phyloP scores from a whole-genome alignment of 768 basidiomycete species.

The Kwoniella bestiolae region DNA sequence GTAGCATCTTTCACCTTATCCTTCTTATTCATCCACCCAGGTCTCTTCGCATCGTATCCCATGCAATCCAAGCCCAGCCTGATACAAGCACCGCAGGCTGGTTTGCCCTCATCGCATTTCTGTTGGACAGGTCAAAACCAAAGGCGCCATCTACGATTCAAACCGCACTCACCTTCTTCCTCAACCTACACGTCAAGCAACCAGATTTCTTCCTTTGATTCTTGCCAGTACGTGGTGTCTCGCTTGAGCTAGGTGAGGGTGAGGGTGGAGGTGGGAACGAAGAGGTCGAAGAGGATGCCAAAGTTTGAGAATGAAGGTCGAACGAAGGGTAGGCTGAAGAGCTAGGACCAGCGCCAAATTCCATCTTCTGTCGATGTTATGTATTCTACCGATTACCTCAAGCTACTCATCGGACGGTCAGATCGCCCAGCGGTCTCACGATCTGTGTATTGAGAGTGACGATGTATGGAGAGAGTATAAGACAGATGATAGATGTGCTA shows the following conservation, averaged over 20 bases:
- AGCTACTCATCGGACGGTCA: too few species aligned
- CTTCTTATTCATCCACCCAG: slow-evolving; percentile 55
- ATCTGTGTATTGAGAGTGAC: too few species aligned
- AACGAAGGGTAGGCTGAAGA: neutral
- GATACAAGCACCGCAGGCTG: slow-evolving; percentile 21
- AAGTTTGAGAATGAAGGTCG: neutral
- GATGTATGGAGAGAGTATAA: too few species aligned
- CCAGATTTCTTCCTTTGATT: slow-evolving; percentile 3
- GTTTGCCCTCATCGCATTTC: slow-evolving; percentile 32
- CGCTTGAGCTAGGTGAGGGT: slow-evolving; percentile 2
- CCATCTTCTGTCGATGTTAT: too few species aligned
- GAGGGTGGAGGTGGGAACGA: neutral
- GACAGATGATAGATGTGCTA: too few species aligned
- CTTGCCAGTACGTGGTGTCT: neutral
- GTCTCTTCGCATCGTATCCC: slow-evolving; percentile 30
- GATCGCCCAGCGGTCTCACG: too few species aligned
- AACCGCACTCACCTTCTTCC: slow-evolving; percentile 6
- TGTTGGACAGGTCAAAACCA: neutral
- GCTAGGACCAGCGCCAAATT: neutral
- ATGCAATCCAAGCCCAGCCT: slow-evolving; percentile 30
- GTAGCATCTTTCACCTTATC: slow-evolving; percentile 50
- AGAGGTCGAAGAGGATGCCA: neutral
- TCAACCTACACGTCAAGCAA: slow-evolving; percentile 6
- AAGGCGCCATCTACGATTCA: too few species aligned
- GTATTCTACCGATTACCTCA: too few species aligned